phyloP scores from a whole-genome alignment of 2,329 filamentous ascomycete species.

The Orbilia quercus region DNA sequence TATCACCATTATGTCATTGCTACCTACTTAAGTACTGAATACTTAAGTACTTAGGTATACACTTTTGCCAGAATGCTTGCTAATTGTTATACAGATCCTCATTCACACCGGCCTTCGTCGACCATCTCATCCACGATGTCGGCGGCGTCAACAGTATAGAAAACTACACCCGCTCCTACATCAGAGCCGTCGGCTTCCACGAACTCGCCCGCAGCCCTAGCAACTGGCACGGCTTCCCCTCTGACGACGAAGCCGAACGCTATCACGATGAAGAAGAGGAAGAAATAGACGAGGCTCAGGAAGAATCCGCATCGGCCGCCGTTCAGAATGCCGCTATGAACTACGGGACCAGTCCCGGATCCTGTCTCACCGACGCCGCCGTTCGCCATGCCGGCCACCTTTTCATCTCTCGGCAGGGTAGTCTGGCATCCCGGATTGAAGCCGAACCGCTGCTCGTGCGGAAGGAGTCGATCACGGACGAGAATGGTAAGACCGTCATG shows the following conservation, averaged over 20 bases:
- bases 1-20: conserved; percentile 18
- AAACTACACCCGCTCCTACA: conserved; percentile 92
- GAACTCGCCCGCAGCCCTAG: conserved; percentile 76
- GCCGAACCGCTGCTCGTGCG: conserved; percentile 84
- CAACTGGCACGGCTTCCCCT: conserved; percentile 49
- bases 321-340: conserved; percentile 31
- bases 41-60: too few relatives aligned
- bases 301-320: conserved; percentile 35
- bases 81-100: conserved; percentile 55
- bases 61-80: not conserved
- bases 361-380: conserved; percentile 65
- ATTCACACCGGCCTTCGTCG: conserved; percentile 56
- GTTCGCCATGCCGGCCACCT: conserved; percentile 69
- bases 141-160: conserved; percentile 94
- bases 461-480: conserved; percentile 74
- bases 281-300: conserved; percentile 16
- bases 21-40: too few relatives aligned
- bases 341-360: conserved; percentile 45
- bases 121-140: conserved; percentile 68
- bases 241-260: conserved; percentile 50
- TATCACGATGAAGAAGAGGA: conserved; percentile 43
- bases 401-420: conserved; percentile 60
- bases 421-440: conserved; percentile 68
- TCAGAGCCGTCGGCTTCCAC: conserved; percentile 85
- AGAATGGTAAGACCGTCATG: conserved; percentile 77